Percentiles rank a stretch among this genome's conserved stretches.
phyloP scores from a whole-genome alignment of 2,329 filamentous ascomycete genomes.

The Cadophora sp. region DNA sequence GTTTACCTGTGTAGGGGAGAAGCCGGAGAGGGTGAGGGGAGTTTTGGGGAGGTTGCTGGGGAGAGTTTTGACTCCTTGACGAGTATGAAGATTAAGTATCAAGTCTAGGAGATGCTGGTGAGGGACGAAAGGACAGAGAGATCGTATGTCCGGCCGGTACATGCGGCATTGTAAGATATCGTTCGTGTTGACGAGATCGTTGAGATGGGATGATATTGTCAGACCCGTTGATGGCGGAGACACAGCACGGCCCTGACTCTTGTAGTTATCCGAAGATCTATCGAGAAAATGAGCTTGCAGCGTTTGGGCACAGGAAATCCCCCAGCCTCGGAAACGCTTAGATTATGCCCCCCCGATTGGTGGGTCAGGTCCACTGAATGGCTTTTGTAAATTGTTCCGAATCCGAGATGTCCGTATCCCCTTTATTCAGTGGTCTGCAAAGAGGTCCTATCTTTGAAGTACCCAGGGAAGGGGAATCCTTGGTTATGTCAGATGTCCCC shows the following conservation, averaged over 20 bases:
- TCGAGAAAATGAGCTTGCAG: not conserved
- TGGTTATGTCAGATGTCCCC: too few species aligned
- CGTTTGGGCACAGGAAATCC: not conserved
- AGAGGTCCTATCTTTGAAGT: too few species aligned
- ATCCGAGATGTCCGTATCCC: too few species aligned
- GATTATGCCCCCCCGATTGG: not conserved
- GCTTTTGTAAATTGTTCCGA: not conserved
- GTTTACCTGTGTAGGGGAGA: slow-evolving; percentile 71
- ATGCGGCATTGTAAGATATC: not conserved
- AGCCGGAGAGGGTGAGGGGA: slow-evolving; percentile 67
- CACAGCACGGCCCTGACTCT: too few species aligned
- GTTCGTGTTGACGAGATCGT: not conserved
- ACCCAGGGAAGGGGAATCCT: too few species aligned
- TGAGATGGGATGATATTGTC: not conserved
- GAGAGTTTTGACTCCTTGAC: slow-evolving; percentile 32
- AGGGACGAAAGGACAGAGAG: not conserved
- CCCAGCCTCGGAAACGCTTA: slow-evolving; percentile 8
- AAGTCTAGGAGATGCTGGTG: not conserved
- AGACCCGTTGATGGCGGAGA: not conserved
- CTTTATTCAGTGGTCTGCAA: too few species aligned
- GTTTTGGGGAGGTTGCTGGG: slow-evolving; percentile 67
- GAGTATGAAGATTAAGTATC: not conserved
- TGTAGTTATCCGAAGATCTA: slow-evolving; percentile 5
- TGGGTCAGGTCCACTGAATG: not conserved
- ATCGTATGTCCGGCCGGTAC: not conserved